Percentiles rank a stretch among this genome's conserved stretches.
Evolutionary conservation across 1,284 basidiomycete species (phyloP).

Genomic region (Tilletia caries): DNA sequence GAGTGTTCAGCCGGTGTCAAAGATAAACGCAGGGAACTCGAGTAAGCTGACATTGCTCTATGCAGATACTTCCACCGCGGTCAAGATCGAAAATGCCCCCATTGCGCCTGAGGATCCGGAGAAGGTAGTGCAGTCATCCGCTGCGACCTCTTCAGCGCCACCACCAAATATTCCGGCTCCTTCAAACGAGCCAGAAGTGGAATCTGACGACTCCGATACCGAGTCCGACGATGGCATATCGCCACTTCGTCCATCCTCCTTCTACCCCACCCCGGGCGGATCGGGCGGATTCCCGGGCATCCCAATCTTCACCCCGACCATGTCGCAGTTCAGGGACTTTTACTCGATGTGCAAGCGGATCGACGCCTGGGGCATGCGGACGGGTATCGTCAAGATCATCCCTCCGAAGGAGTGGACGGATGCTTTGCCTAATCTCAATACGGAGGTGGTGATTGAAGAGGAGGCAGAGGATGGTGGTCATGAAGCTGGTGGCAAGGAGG

Average conservation of each 20-base stretch:
- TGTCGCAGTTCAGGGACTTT: constrained; percentile 50
- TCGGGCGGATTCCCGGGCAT: constrained; percentile 25
- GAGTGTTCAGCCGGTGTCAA: too few species aligned
- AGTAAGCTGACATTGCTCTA: too few species aligned
- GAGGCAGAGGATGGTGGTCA: not conserved
- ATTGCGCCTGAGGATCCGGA: not conserved
- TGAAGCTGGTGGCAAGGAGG: not conserved
- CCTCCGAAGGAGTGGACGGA: constrained; percentile 48
- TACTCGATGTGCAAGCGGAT: constrained; percentile 47
- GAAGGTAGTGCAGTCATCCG: not conserved
- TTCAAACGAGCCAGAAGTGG: too few species aligned
- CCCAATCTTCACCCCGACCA: constrained; percentile 51
- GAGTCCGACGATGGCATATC: constrained; percentile 9
- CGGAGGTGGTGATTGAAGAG: not conserved
- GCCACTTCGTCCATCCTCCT: not conserved
- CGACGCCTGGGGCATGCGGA: constrained; percentile 50
- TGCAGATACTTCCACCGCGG: too few species aligned
- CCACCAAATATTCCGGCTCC: too few species aligned
- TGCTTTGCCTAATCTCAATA: constrained; percentile 37
- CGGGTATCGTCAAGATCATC: constrained; percentile 50
- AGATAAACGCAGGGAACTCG: too few species aligned
- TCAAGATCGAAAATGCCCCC: too few species aligned
- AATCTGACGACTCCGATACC: not conserved
- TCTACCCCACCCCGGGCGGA: constrained; percentile 12
- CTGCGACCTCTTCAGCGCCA: too few species aligned